phyloP scores from a whole-genome alignment of 1,139 yeast species.

The Saccharomyces pastorianus region DNA sequence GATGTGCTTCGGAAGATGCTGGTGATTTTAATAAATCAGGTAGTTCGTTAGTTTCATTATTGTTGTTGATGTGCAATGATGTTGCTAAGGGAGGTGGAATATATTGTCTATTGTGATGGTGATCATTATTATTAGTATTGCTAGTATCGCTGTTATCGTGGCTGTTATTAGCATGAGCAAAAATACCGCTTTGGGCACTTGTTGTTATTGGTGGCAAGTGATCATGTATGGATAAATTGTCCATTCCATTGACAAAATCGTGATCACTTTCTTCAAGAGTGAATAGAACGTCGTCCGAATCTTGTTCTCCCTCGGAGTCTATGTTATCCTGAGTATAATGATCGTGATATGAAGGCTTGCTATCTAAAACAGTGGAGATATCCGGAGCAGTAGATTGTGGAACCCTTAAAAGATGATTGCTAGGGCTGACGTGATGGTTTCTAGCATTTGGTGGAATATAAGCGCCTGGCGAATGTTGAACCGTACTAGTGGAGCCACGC shows the following conservation, averaged over 20 bases:
- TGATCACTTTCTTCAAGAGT: slow-evolving; percentile 37
- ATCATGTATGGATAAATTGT: slow-evolving; percentile 18
- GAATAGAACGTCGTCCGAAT: slow-evolving; percentile 37
- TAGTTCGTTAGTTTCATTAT: slow-evolving; percentile 12
- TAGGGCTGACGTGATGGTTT: slow-evolving; percentile 9
- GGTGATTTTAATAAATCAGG: slow-evolving; percentile 31
- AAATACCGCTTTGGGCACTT: background rate
- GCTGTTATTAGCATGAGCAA: background rate
- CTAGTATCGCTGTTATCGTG: background rate
- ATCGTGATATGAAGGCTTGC: slow-evolving; percentile 15
- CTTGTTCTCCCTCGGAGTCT: slow-evolving; percentile 23
- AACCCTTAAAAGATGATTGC: slow-evolving; percentile 9
- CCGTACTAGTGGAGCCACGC: slow-evolving; percentile 12
- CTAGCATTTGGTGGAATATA: slow-evolving; percentile 69
- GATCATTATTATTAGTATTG: slow-evolving; percentile 3
- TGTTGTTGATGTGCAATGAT: slow-evolving; percentile 1
- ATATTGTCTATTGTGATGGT: slow-evolving; percentile 5
- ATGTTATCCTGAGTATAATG: slow-evolving; percentile 12
- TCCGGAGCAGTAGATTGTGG: slow-evolving; percentile 21
- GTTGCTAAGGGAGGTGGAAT: slow-evolving; percentile 1
- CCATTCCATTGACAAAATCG: slow-evolving; percentile 25
- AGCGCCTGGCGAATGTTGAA: slow-evolving; percentile 40
- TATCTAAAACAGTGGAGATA: slow-evolving; percentile 23
- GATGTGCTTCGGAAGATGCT: background rate
- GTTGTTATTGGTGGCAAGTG: background rate